Base-by-base conservation (phyloP, 2,329 filamentous ascomycete genomes). In the Daldinia sp. region DNA sequence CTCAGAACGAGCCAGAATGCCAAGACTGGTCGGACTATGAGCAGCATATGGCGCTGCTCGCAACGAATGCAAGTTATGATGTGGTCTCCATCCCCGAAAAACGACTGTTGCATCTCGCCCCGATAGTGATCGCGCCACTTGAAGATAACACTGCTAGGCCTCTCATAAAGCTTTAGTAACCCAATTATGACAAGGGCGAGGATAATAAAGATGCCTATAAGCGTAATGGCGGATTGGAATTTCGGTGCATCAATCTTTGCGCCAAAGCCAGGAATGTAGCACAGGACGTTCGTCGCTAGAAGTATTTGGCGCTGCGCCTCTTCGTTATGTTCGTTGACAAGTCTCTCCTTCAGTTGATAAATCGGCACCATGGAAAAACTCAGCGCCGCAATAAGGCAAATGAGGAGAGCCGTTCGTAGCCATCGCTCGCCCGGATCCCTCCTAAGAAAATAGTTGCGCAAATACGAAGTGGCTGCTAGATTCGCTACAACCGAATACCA, bases 401-500 rank as follows among this genome's bases (percentile, higher is more conserved):
- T 27, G 11, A 71, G 59, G 34, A 71, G 61, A 8, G 63, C 58
- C 5, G 64, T 32, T 19, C 71, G 65, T 68, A 63, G 70, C 30
- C 53, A 57, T 2, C 70, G 67, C 53, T 71, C 62, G 50, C 59
- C 63, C 9, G 70, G 60, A 15, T 67, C 52, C 21, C 61, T 58
- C 15, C 58, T 56, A 10, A 53, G 30, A 43, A 66, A 71, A 45
- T 71, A 69, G 52, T 37, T 60, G 32, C 71, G 67, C 47, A 71
- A 51, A 41, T 62, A 71, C 7, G 64, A 66, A 30, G 61, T 56
- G 11, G 68, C 66, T 47, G 69, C 65, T 10, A 72, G 58, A 55
- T 71, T 71, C 25, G 71, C 68, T 15, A 70, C 60, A 54, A 70
- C 63, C 23, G 71, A 67, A 60, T 70, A 70, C 71, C 71, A 72